These are phyloP conservation scores for Trichoderma citrinoviride DNA, from an alignment of 2,329 filamentous ascomycete genomes.

Conservation along the genomic window DNA sequence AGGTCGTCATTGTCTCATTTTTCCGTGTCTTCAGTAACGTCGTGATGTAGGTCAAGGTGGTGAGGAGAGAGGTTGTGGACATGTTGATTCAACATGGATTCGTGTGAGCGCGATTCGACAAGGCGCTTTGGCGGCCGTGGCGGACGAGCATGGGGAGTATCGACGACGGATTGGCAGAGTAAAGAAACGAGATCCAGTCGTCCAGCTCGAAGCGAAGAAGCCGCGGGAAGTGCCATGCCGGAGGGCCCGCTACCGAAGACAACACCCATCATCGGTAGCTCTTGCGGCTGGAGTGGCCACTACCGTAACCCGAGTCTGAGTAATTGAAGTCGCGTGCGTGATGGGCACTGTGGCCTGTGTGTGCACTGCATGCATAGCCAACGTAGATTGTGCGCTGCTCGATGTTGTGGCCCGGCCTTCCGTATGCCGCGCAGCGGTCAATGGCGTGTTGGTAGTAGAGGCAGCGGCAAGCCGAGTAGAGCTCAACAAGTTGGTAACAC, in stretches of 20 bases:
- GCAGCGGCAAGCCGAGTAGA: constrained; percentile 83
- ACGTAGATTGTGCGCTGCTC: constrained; percentile 77
- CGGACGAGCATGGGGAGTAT: constrained; percentile 50
- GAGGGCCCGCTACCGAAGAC: constrained; percentile 51
- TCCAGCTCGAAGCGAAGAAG: constrained; percentile 45
- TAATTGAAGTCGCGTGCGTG: constrained; percentile 44
- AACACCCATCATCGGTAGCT: constrained; percentile 52
- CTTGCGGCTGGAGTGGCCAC: constrained; percentile 45
- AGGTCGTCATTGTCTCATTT: constrained; percentile 28
- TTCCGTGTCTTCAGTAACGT: constrained; percentile 35
- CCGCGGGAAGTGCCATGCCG: constrained; percentile 40
- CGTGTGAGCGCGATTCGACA: constrained; percentile 31
- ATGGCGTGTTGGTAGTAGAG: constrained; percentile 85
- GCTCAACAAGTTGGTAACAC: constrained; percentile 85
- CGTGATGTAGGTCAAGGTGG: constrained; percentile 23
- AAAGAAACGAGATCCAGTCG: constrained; percentile 50
- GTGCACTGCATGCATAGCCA: constrained; percentile 67
- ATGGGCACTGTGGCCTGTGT: constrained; percentile 38
- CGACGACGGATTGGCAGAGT: constrained; percentile 47
- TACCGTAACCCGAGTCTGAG: constrained; percentile 56
- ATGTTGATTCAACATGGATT: not conserved
- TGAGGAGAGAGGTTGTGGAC: constrained; percentile 1
- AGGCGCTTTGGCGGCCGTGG: constrained; percentile 42
- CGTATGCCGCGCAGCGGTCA: constrained; percentile 75
- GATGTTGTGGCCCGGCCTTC: constrained; percentile 67